Evolutionary conservation across 371 early-diverging fungal species (phyloP).

Genomic region (Mortierella sp.): DNA sequence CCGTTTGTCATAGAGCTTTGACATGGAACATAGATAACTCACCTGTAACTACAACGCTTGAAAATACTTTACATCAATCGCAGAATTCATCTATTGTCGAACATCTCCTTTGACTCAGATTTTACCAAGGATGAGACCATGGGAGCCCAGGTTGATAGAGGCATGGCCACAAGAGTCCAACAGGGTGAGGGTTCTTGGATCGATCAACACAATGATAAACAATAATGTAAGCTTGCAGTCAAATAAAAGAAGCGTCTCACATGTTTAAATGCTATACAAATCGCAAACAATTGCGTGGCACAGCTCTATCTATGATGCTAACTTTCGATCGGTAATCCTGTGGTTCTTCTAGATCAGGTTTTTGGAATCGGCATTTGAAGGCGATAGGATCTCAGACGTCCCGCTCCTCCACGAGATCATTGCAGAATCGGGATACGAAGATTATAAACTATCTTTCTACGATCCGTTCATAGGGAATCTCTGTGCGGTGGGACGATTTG

Average conservation of each 20-base stretch:
- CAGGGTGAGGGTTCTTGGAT: not conserved
- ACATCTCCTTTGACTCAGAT: constrained; percentile 37
- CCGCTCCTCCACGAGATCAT: constrained; percentile 12
- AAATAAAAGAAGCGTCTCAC: not conserved
- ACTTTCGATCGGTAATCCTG: not conserved
- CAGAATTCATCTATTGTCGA: constrained; percentile 27
- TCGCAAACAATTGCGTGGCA: not conserved
- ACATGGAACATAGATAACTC: not conserved
- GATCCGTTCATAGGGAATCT: constrained; percentile 46
- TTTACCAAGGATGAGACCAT: constrained; percentile 35
- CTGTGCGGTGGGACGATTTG: constrained; percentile 22
- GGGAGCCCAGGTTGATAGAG: constrained; percentile 23
- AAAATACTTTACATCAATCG: not conserved
- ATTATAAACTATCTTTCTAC: constrained; percentile 19
- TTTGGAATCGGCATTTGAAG: constrained; percentile 9
- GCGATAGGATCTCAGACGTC: constrained; percentile 15
- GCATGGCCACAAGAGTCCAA: constrained; percentile 12
- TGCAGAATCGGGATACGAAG: constrained; percentile 17
- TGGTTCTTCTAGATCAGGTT: constrained; percentile 17
- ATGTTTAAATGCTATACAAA: not conserved
- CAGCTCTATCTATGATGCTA: no score
- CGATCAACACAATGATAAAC: not conserved
- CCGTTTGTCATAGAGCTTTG: not conserved
- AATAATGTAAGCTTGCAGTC: not conserved
- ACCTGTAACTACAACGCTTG: not conserved